phyloP scores from a whole-genome alignment of 768 basidiomycete genomes.

The Termitomyces sp. region DNA sequence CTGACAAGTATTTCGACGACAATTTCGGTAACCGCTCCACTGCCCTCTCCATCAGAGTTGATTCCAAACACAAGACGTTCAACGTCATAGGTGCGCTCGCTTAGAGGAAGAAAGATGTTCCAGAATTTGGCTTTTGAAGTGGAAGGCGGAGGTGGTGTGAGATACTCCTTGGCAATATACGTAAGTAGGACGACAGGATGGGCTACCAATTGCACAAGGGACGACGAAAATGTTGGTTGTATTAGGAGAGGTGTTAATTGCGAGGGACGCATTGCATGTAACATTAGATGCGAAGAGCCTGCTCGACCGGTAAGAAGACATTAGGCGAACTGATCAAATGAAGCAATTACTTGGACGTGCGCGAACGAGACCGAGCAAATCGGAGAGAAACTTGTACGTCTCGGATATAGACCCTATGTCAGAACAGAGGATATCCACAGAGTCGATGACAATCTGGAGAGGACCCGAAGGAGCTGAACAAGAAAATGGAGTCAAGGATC shows the following conservation, averaged over 20 bases:
- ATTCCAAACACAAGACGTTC: slow-evolving; percentile 56
- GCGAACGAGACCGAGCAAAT: slow-evolving; percentile 38
- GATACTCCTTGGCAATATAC: slow-evolving; percentile 65
- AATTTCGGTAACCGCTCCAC: slow-evolving; percentile 39
- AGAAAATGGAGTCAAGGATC: slow-evolving; percentile 3
- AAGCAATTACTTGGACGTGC: slow-evolving; percentile 39
- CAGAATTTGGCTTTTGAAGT: slow-evolving; percentile 70
- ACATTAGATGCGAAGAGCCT: slow-evolving; percentile 54
- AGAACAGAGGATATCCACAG: slow-evolving; percentile 56
- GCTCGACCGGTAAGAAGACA: not conserved
- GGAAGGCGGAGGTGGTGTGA: slow-evolving; percentile 63
- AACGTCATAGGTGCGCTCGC: slow-evolving; percentile 53
- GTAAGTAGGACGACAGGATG: slow-evolving; percentile 67
- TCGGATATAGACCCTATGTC: slow-evolving; percentile 52
- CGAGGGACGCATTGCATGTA: slow-evolving; percentile 48
- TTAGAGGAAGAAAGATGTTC: slow-evolving; percentile 67
- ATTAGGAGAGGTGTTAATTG: slow-evolving; percentile 49
- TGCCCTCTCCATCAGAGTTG: slow-evolving; percentile 37
- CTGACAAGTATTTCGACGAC: slow-evolving; percentile 59
- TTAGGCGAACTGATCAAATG: not conserved
- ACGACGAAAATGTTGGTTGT: slow-evolving; percentile 58
- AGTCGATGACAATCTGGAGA: slow-evolving; percentile 67
- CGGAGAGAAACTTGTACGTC: slow-evolving; percentile 45
- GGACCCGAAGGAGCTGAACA: slow-evolving; percentile 36
- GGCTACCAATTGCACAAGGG: slow-evolving; percentile 56